Base-by-base conservation (phyloP, 331 rosid species). In the Erythrophleum ivorense region DNA sequence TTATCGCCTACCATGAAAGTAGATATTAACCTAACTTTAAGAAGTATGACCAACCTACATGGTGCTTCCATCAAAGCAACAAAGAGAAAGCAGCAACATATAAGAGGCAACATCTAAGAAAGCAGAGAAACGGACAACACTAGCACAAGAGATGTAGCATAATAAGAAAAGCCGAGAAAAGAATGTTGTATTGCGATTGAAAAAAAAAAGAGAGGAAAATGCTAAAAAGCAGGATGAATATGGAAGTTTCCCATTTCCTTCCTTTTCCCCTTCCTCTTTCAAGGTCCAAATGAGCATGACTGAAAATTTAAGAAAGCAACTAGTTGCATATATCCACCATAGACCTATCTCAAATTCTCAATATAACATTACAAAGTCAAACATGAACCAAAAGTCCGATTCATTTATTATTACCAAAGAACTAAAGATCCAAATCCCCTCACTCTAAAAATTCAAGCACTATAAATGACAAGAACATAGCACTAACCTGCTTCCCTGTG, bases 401-500 rank as follows among this genome's bases (percentile, higher is more conserved):
- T 38, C 46, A 80, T 52, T 74, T 50, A 57, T 55, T 16, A 49
- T 18, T 63, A 52, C 29, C 16, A 24, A 16, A 67, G 33, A 57
- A 59, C 40, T 4, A 33, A 74, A 41, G 33, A 60, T 59, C 57
- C 53, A 45, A 78, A 79, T 67, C 48, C 67, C 29, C 34, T 75
- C 10, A 9, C 14, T 62, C 67, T 34, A 10, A 29, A 66, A 31
- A 64, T 21, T 68, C 75, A 59, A 72, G 65, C 50, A 64, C 52
- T 34, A 80, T 43, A 14, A 29, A 59, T 52, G 74, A 78, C 45
- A 81, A 16, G 71, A n/a, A 57, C 50, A 78, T 31, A 57, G 63
- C 41, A 83, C 80, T 75, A 77, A 92, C 97, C 93, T 91, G 97
- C 82, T 91, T 91, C 76, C 98, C 97, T 66, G 92, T 84, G 65